Conservation (phyloP, 768 basidiomycete species). For the Bullera alba region DNA sequence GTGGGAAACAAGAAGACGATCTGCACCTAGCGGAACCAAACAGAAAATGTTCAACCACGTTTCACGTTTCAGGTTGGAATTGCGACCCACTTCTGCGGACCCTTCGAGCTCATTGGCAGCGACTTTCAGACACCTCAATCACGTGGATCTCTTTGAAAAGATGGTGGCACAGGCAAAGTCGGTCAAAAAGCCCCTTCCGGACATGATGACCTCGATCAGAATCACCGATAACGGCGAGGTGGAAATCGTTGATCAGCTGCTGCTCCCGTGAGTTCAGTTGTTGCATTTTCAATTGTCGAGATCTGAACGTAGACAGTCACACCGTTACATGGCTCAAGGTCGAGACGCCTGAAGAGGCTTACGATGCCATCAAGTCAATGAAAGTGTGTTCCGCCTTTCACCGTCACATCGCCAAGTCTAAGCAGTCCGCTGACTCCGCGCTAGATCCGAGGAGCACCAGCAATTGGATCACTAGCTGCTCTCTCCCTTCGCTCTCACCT, state of each 20-base stretch:
- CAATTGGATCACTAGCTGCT: conserved; percentile 85
- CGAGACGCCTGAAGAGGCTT: conserved; percentile 69
- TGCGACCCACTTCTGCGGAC: no score
- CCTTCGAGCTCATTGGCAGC: no score
- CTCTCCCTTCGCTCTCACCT: conserved; percentile 67
- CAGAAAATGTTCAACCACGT: no score
- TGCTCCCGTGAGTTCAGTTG: conserved; percentile 56
- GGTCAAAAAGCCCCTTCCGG: conserved; percentile 38
- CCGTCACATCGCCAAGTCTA: neutral
- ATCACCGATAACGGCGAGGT: conserved; percentile 53
- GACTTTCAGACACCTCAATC: no score
- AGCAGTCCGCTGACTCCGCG: neutral
- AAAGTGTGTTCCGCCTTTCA: conserved; percentile 53
- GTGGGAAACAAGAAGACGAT: no score
- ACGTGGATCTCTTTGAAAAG: no score
- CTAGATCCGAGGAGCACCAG: conserved; percentile 84
- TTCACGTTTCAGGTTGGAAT: no score
- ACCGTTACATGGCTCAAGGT: conserved; percentile 49
- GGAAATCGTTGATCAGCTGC: conserved; percentile 84
- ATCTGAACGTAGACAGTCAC: conserved; percentile 47
- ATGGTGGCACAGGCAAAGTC: conserved; percentile 41
- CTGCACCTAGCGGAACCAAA: no score
- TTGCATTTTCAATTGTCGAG: neutral
- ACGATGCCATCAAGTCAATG: conserved; percentile 93
- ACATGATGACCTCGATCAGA: conserved; percentile 47